These are phyloP conservation scores for Linderniella brevidens DNA, from an alignment of 257 asterid genomes.

Conservation along the genomic window DNA sequence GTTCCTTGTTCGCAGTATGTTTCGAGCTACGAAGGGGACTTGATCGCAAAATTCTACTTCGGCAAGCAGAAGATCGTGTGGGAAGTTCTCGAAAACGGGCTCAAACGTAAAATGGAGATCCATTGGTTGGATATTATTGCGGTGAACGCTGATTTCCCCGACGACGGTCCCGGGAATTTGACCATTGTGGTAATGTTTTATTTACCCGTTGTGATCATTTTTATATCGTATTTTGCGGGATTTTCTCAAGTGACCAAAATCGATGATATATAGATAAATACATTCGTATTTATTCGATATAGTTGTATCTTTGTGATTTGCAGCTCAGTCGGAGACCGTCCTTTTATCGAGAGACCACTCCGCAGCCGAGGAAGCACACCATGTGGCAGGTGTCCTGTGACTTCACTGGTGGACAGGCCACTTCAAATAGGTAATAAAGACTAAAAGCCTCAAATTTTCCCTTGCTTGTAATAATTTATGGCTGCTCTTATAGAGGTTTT, in stretches of 20 bases:
- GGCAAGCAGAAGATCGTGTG: slow-evolving; percentile 84
- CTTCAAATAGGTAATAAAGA: slow-evolving; percentile 31
- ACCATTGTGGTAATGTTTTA: slow-evolving; percentile 41
- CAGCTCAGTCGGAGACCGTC: slow-evolving; percentile 63
- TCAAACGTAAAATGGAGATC: slow-evolving; percentile 79
- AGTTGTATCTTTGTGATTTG: slow-evolving; percentile 9
- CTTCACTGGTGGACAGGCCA: slow-evolving; percentile 82
- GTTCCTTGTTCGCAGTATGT: slow-evolving; percentile 29
- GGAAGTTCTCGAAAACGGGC: slow-evolving; percentile 80
- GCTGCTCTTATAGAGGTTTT: no score
- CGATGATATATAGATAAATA: no score
- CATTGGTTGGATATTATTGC: slow-evolving; percentile 73
- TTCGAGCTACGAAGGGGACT: slow-evolving; percentile 68
- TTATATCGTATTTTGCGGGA: background rate
- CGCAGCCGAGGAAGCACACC: slow-evolving; percentile 89
- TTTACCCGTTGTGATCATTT: background rate
- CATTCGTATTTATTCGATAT: background rate
- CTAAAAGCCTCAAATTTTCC: background rate
- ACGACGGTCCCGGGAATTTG: slow-evolving; percentile 36
- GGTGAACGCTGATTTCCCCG: slow-evolving; percentile 54
- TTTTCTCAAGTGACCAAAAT: background rate
- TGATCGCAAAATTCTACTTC: slow-evolving; percentile 86
- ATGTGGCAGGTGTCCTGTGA: slow-evolving; percentile 64
- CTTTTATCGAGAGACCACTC: slow-evolving; percentile 62
- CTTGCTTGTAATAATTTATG: slow-evolving; percentile 1